phyloP scores from a whole-genome alignment of 129 eudicot genomes.

The Ambrosia artemisiifolia region DNA sequence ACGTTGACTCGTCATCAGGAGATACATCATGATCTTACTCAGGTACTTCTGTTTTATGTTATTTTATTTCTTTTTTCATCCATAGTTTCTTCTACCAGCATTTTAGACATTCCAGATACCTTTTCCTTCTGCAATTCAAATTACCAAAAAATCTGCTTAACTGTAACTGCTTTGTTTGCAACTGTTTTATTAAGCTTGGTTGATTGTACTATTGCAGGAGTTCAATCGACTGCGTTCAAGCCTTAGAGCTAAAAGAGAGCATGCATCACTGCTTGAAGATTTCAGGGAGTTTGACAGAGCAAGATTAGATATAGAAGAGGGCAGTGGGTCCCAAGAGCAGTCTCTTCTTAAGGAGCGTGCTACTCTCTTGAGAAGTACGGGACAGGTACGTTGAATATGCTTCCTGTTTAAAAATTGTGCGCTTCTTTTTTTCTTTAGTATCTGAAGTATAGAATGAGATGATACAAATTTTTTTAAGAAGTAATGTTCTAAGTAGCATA shows the following conservation, averaged over 20 bases:
- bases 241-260: slow-evolving; percentile 92
- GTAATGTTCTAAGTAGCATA: neutral
- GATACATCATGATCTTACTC: slow-evolving; percentile 67
- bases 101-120: too few relatives aligned
- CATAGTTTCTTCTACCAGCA: neutral
- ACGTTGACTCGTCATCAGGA: slow-evolving; percentile 85
- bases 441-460: neutral
- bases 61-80: neutral
- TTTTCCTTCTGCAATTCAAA: too few relatives aligned
- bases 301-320: slow-evolving; percentile 89
- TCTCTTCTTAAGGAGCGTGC: slow-evolving; percentile 92
- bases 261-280: slow-evolving; percentile 95
- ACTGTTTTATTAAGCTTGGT: slow-evolving; percentile 12
- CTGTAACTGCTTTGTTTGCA: neutral
- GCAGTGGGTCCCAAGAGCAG: slow-evolving; percentile 76
- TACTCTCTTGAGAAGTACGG: slow-evolving; percentile 69
- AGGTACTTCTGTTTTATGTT: slow-evolving; percentile 7
- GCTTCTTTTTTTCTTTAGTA: neutral
- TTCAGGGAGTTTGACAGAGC: slow-evolving; percentile 88
- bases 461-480: neutral
- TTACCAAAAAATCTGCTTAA: neutral
- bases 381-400: slow-evolving; percentile 53
- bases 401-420: neutral
- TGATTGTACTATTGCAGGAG: slow-evolving; percentile 46
- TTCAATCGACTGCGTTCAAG: slow-evolving; percentile 85